Evolutionary conservation across 768 basidiomycete genomes (phyloP).

Genomic region (Naganishia antarctica): DNA sequence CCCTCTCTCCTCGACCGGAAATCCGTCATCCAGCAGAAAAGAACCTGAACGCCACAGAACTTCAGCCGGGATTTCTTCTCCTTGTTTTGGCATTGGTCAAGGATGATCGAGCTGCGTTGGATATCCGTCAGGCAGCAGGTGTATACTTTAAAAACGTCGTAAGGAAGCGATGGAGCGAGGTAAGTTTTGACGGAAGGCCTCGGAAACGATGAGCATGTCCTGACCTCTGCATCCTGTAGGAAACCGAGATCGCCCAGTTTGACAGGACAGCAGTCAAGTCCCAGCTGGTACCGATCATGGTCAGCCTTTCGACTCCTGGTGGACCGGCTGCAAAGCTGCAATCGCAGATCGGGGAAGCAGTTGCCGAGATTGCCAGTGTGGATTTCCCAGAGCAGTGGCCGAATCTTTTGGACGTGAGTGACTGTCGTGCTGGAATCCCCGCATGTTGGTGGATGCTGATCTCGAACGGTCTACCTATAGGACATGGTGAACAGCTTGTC

Average conservation of each 20-base stretch:
- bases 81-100: conserved; percentile 75
- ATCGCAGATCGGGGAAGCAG: conserved; percentile 85
- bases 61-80: conserved; percentile 71
- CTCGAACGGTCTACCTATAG: conserved; percentile 51
- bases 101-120: conserved; percentile 59
- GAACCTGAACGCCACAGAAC: conserved; percentile 62
- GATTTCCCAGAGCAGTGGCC: conserved; percentile 90
- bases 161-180: conserved; percentile 84
- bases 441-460: neutral
- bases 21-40: conserved; percentile 74
- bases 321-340: conserved; percentile 46
- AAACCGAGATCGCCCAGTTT: conserved; percentile 55
- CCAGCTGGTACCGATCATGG: conserved; percentile 86
- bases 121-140: conserved; percentile 74
- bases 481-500: conserved; percentile 85
- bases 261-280: conserved; percentile 71
- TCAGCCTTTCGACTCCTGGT: conserved; percentile 66
- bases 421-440: neutral
- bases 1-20: conserved; percentile 67
- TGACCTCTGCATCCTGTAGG: conserved; percentile 29
- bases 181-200: conserved; percentile 52
- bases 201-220: too few species aligned
- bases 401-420: conserved; percentile 79
- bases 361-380: conserved; percentile 80
- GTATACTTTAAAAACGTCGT: conserved; percentile 90